phyloP scores from a whole-genome alignment of 208 protist genomes.

The Zelonia costaricensis region DNA sequence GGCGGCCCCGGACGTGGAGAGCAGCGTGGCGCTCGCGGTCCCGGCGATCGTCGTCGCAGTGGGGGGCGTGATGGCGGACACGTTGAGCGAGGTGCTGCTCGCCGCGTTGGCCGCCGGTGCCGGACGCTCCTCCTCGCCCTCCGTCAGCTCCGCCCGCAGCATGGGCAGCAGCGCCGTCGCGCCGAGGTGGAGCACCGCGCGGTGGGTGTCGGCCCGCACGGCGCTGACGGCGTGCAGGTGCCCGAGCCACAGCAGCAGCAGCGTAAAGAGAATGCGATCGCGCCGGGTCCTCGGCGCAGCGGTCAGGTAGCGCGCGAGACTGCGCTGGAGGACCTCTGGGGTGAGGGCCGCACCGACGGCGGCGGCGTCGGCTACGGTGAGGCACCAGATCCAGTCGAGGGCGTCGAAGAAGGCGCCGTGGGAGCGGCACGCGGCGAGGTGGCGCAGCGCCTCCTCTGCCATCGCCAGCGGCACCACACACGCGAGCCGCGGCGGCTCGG shows the following conservation, averaged over 20 bases:
- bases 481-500: slow-evolving; percentile 27
- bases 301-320: slow-evolving; percentile 58
- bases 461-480: slow-evolving; percentile 40
- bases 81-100: slow-evolving; percentile 5
- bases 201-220: slow-evolving; percentile 31
- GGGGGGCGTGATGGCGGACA: slow-evolving; percentile 23
- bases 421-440: slow-evolving; percentile 33
- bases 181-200: slow-evolving; percentile 34
- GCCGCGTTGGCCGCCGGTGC: neutral
- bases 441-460: slow-evolving; percentile 29
- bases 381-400: slow-evolving; percentile 71
- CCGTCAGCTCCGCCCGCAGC: slow-evolving; percentile 31
- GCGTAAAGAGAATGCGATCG: slow-evolving; percentile 71
- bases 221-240: slow-evolving; percentile 41
- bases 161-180: slow-evolving; percentile 43
- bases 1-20: slow-evolving; percentile 6
- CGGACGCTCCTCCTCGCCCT: slow-evolving; percentile 1
- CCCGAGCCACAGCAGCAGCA: slow-evolving; percentile 66
- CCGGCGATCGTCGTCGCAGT: slow-evolving; percentile 3
- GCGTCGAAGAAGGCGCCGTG: slow-evolving; percentile 71
- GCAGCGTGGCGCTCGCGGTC: slow-evolving; percentile 9
- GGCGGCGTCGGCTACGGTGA: slow-evolving; percentile 52
- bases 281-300: slow-evolving; percentile 53
- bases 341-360: slow-evolving; percentile 38
- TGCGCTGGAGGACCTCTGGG: slow-evolving; percentile 23